Evolutionary conservation across 345 rosid species (phyloP), one percentile per base, ranked within the genome.

Genomic region (Jatropha curcas): DNA sequence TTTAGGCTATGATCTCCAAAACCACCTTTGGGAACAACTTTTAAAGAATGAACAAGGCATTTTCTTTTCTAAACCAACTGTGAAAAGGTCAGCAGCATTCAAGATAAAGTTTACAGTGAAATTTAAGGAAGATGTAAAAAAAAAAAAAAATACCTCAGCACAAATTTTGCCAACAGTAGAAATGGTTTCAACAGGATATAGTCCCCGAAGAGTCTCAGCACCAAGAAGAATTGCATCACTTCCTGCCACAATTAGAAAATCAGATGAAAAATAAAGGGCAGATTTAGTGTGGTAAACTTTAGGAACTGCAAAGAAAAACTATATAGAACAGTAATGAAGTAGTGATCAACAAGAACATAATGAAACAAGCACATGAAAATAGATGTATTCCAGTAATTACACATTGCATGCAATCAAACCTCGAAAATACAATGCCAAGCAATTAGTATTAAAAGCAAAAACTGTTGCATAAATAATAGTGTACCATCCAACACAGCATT

Each of bases 141-240:
- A 34, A 27, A 10, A 51, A 68, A 13, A 14, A 71, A 65, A 71
- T 81, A 94, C 98, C 97, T 94, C 98, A 25, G 89, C 80, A 86
- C 98, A 94, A 79, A 94, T 94, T 86, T 80, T 90, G 73, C 97
- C 97, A 69, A 94, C 94, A 33, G 71, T 92, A 41, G 97, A 89
- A 74, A 92, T 92, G 19, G 97, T 90, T 75, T 94, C 97, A 45
- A 94, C 83, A 52, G 98, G 97, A 76, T 94, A 94, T 52, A 94
- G 71, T 72, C 98, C 97, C 58, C 95, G 95, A 57, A 94, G 87
- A 74, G 96, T 94, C 83, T 94, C 97, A 76, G 97, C 98, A 81
- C 98, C 98, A 79, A 94, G 97, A 77, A 94, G 97, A 85, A 94
- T 94, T 48, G 98, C 95, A 88, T 94, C 98, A 80, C 95, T 84